phyloP scores from a whole-genome alignment of 169 alveolate genomes.

The Cryptosporidium viatorum region DNA sequence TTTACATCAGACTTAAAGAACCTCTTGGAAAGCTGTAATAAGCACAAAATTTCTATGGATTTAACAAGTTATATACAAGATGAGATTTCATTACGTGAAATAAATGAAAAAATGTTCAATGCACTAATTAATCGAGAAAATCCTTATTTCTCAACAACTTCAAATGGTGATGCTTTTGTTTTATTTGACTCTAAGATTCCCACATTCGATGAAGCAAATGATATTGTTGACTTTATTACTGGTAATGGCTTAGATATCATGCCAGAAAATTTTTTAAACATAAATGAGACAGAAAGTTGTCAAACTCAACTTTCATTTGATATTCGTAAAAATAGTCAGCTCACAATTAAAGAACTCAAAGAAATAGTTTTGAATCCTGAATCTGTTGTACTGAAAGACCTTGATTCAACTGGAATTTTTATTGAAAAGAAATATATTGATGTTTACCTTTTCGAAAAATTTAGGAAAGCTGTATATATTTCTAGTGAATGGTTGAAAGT shows the following conservation, averaged over 20 bases:
- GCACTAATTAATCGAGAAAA: conserved; percentile 27
- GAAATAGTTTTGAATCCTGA: background rate
- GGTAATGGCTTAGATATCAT: background rate
- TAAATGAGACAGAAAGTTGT: background rate
- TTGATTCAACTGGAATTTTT: background rate
- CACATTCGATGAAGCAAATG: conserved; percentile 27
- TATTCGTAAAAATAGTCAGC: background rate
- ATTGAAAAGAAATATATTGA: conserved; percentile 31
- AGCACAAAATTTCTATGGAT: conserved; percentile 44
- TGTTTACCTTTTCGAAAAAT: conserved; percentile 23
- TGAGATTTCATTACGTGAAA: conserved; percentile 54
- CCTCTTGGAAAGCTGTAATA: conserved; percentile 10
- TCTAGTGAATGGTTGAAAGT: conserved; percentile 44
- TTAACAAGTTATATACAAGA: conserved; percentile 47
- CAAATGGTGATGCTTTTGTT: background rate
- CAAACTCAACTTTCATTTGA: background rate
- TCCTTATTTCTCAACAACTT: conserved; percentile 1
- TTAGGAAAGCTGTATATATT: background rate
- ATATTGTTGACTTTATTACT: conserved; percentile 21
- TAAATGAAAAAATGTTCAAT: conserved; percentile 45
- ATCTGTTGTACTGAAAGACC: background rate
- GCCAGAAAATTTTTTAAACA: background rate
- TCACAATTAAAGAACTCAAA: conserved; percentile 31
- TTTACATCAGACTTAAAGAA: conserved; percentile 1
- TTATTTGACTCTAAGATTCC: background rate